Base-by-base conservation (phyloP, 2,329 filamentous ascomycete species). In the Alternaria arbusti region DNA sequence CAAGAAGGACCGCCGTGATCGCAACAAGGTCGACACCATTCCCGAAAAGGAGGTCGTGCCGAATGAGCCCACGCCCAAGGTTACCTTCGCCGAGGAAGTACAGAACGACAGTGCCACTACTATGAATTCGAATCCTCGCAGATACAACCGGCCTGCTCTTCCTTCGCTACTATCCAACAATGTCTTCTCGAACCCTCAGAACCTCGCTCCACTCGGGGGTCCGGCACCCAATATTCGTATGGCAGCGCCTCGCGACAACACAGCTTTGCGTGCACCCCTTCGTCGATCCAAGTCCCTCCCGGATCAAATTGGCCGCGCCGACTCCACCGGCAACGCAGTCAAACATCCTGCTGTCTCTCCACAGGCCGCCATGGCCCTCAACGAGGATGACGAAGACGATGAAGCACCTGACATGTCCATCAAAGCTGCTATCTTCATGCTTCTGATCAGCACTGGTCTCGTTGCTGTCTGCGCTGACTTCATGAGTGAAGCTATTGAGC, bases 401-500 rank as follows among this genome's bases (percentile, higher is more conserved):
- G 72, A 76, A 10, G 67, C 74, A 32, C 78, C 73, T 6, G 69
- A 73, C n/a, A 87, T 88, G 85, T 88, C 86, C 13, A 84, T 86
- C 49, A 88, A 86, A 23, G 83, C 86, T 2, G 86, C 86, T 10
- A 79, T 88, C 23, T 82, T 88, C 59, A 82, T 88, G 76, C 78
- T 88, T 25, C 73, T 88, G 20, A 73, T 85, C 58, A 85, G 84
- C 5, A 88, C 86, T 3, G 86, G 77, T 13, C 79, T 88, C 3
- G 86, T 88, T 15, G 91, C 91, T 44, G 79, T 87, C 46, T 88
- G 86, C 67, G 86, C 86, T 52, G 92, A 94, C 77, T 93, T 90
- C 81, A 88, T 94, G 80, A 91, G 93, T 26, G 86, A 88, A 67
- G 88, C 89, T 40, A 94, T 94, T 69, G 87, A 91, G 56, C 84